These are phyloP conservation scores for Phytopythium montanum DNA, from an alignment of 352 stramenopile species.

Conservation along the genomic window DNA sequence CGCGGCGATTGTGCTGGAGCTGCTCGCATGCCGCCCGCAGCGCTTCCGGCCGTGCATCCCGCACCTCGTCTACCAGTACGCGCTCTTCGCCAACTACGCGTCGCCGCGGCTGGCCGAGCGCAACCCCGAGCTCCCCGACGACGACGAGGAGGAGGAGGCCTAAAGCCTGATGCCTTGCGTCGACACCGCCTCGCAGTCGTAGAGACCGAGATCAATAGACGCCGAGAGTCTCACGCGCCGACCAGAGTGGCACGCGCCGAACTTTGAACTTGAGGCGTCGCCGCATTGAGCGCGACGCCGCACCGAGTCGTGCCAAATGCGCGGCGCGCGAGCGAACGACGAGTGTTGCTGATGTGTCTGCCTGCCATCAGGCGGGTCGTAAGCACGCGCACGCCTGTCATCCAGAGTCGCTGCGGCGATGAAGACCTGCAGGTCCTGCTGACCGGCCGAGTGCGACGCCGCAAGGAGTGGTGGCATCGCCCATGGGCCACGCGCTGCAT, in stretches of 20 bases:
- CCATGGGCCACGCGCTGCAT: too few species aligned
- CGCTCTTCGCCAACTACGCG: conserved; percentile 90
- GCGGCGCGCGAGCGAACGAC: not conserved
- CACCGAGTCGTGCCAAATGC: not conserved
- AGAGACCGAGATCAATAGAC: too few species aligned
- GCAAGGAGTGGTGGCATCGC: too few species aligned
- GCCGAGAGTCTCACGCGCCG: too few species aligned
- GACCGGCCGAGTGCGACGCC: not conserved
- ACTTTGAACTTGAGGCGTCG: conserved; percentile 2
- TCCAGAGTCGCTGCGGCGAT: too few species aligned
- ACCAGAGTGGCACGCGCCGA: not conserved
- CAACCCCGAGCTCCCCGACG: conserved; percentile 76
- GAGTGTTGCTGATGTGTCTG: not conserved
- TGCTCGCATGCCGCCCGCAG: conserved; percentile 68
- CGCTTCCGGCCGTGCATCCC: conserved; percentile 90
- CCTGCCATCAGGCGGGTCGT: not conserved
- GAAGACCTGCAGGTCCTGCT: not conserved
- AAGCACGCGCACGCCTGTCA: not conserved
- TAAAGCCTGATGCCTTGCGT: too few species aligned
- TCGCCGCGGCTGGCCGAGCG: conserved; percentile 41
- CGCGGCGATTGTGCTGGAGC: conserved; percentile 67
- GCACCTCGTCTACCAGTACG: conserved; percentile 95
- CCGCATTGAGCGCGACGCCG: not conserved
- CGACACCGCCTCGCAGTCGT: too few species aligned
- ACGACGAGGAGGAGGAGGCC: conserved; percentile 22